Conservation (phyloP, 352 stramenopile genomes). For the Blastocystis sp. region DNA sequence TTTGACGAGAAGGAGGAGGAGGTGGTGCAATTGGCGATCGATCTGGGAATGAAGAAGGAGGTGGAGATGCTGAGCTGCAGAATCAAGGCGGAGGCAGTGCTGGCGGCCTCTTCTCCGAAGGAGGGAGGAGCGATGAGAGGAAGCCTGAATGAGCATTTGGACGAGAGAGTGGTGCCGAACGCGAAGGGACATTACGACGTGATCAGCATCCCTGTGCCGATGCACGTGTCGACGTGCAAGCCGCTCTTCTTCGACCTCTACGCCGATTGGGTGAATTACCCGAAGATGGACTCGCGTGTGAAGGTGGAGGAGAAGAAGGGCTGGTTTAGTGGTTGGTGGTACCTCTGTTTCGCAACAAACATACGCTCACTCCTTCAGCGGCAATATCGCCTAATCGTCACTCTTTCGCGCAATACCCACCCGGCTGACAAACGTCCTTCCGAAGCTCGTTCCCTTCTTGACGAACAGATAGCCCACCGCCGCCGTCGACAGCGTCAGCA, state of each 20-base stretch:
- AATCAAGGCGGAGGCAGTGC: slow-evolving; percentile 17
- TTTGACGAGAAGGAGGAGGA: background rate
- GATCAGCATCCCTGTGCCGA: slow-evolving; percentile 11
- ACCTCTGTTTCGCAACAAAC: slow-evolving; percentile 44
- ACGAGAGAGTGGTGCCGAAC: background rate
- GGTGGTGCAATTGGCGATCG: background rate
- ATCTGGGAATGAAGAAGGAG: background rate
- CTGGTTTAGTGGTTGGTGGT: background rate
- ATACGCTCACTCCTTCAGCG: slow-evolving; percentile 15
- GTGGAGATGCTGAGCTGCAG: slow-evolving; percentile 15
- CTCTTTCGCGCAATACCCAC: slow-evolving; percentile 74
- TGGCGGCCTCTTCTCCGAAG: background rate
- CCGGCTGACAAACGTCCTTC: slow-evolving; percentile 77
- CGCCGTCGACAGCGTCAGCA: slow-evolving; percentile 74
- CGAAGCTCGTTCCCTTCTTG: slow-evolving; percentile 78
- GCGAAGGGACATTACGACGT: background rate
- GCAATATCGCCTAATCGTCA: slow-evolving; percentile 16
- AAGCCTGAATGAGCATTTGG: background rate
- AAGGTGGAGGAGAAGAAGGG: slow-evolving; percentile 25
- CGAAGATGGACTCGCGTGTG: background rate
- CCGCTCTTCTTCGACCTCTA: slow-evolving; percentile 61
- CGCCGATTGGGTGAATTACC: slow-evolving; percentile 41
- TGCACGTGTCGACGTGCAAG: slow-evolving; percentile 39
- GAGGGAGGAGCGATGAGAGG: background rate
- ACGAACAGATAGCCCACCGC: slow-evolving; percentile 76